A percentile compares a stretch with the other conserved stretches of the same genome.
phyloP scores from a whole-genome alignment of 768 basidiomycete species.

The Collybia nuda region DNA sequence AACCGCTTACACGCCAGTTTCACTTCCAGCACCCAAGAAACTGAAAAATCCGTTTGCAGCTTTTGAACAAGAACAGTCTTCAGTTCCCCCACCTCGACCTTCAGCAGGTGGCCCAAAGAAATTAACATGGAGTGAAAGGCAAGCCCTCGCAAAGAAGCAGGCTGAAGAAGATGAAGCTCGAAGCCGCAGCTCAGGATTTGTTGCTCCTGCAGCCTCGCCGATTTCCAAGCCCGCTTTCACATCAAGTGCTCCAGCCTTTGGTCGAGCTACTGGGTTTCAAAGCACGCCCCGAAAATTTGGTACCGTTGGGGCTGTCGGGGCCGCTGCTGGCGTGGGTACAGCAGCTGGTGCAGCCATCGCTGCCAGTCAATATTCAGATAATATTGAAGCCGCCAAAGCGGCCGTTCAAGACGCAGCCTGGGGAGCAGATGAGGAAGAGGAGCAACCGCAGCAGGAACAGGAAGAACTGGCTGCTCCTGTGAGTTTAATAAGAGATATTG shows the following conservation, averaged over 20 bases:
- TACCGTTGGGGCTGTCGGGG: slow-evolving; percentile 26
- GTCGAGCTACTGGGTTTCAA: slow-evolving; percentile 36
- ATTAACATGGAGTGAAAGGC: slow-evolving; percentile 92
- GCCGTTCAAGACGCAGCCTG: slow-evolving; percentile 30
- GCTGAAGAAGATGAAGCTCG: slow-evolving; percentile 72
- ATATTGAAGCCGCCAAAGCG: slow-evolving; percentile 20
- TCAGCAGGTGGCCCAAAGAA: slow-evolving; percentile 58
- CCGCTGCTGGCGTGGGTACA: slow-evolving; percentile 31
- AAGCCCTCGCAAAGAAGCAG: slow-evolving; percentile 88
- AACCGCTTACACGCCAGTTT: slow-evolving; percentile 87
- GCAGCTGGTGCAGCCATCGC: slow-evolving; percentile 33
- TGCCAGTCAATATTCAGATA: slow-evolving; percentile 22
- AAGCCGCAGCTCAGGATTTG: slow-evolving; percentile 57
- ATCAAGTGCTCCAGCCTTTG: slow-evolving; percentile 48
- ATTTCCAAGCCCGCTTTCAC: slow-evolving; percentile 35
- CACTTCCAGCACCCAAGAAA: slow-evolving; percentile 81
- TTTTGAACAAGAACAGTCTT: slow-evolving; percentile 47
- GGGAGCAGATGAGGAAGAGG: slow-evolving; percentile 22
- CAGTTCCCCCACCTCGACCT: slow-evolving; percentile 22
- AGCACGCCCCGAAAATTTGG: slow-evolving; percentile 44
- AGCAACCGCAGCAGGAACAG: slow-evolving; percentile 14
- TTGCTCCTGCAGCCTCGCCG: slow-evolving; percentile 34
- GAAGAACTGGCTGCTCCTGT: slow-evolving; percentile 21
- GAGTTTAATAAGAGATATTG: background rate
- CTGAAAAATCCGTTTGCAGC: slow-evolving; percentile 81